Base-by-base conservation (phyloP, 2,329 filamentous ascomycete species). In the Botrytis sinoallii region DNA sequence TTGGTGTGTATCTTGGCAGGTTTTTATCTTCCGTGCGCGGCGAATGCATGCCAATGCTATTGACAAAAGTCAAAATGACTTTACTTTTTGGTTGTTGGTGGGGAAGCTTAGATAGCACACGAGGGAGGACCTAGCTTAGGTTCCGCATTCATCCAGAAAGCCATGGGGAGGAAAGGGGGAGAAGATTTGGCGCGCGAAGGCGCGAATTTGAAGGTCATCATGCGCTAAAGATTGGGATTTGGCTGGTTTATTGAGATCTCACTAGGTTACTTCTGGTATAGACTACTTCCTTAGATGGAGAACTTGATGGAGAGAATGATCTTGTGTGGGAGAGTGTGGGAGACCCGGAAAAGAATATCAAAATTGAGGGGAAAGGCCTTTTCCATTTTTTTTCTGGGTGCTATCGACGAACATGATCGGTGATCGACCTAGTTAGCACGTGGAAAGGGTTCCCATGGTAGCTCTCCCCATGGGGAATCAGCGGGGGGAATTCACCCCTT, bases 381-480 rank as follows among this genome's bases (percentile, higher is more conserved):
- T 65, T 48, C 65, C 65, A 16, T 55, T 35, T 29, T 16, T 5
- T 29, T 29, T 18, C 25, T n/a, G 48, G 25, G 48, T 55, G 48
- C 25, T 14, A n/a, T n/a, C 1, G 25, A 55, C 48, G 48, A 55
- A n/a, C 48, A 55, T 55, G 52, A 32, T 57, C 59, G 35, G 64
- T n/a, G 32, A 14, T 38, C 52, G 46, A 29, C n/a, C 65, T n/a
- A 29, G 65, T 42, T 29, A 40, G 25, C 25, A 35, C 38, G 18
- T 68, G 46, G 46, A 68, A 35, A 60, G 29, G 52, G 59, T 25
- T 55, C 5, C 61, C 61, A 32, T 59, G 61, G 42, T 29, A 35
- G n/a, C n/a, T 68, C 61, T 67, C 61, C 63, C 25, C 25, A 67
- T 59, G 70, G 70, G 70, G 61, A 72, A 66, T 67, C 48, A 25